Evolutionary conservation across 164 flowering plant genomes (phyloP), one percentile per base, ranked within the genome.

Genomic region (Euptelea pleiosperma): DNA sequence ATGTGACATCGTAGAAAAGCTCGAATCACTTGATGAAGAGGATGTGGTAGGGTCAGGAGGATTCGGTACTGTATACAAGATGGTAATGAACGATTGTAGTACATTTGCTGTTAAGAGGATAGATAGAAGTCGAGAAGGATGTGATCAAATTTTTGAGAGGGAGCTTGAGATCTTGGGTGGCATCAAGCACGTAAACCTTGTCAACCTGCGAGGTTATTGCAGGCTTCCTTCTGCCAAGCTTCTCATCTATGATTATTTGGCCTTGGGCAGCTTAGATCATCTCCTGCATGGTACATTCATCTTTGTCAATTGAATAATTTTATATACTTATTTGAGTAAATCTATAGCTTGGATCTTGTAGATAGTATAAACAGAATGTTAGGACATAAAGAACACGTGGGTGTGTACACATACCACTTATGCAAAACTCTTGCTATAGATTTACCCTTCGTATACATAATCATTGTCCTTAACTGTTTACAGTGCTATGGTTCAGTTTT

Each of bases 41-140:
- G 85, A 90, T 75, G 82, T 88, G 30, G 91, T 93, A 8, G 99
- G 99, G 0, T 85, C 97, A 2, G 99, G 99, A 64, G 99, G 99
- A 48, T 90, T 78, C 70, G 99, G 99, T 12, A 88, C 93, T 18
- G 99, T 90, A 5, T 93, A 84, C 68, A 75, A 86, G 48, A 82
- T 93, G 92, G 91, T 86, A 31, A 93, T 93, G 99, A 86, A 88
- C 69, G 97, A 93, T 73, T 77, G 85, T 69, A 80, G 86, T 40
- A 75, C 82, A 44, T 90, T 84, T 80, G 99, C 99, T 49, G 94
- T 93, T 42, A 93, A 93, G 70, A 83, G 81, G 64, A 86, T 93
- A 18, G 96, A 90, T 61, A 73, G 80, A 15, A 76, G 77, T 62
- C 79, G 84, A 41, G 89, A 90, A 77, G 91, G 92, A 57, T 83